phyloP scores from a whole-genome alignment of 2,329 filamentous ascomycete species.

The Gnomoniopsis sp. region DNA sequence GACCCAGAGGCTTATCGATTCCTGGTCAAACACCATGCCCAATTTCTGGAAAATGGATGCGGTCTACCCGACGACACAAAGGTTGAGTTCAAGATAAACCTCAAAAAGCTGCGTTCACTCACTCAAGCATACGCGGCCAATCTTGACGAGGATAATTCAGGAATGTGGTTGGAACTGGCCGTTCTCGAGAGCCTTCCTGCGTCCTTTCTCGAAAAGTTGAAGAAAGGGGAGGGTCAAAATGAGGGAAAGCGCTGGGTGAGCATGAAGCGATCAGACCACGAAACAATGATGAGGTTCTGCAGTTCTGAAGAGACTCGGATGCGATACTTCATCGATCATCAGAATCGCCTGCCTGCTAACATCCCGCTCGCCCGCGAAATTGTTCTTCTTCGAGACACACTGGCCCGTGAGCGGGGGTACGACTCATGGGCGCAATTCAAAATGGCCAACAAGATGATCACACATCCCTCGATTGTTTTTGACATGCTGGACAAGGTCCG shows the following conservation, averaged over 20 bases:
- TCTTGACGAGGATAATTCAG: slow-evolving; percentile 10
- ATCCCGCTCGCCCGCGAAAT: slow-evolving; percentile 1
- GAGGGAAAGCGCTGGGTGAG: slow-evolving; percentile 12
- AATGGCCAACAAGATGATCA: slow-evolving; percentile 7
- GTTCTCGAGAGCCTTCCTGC: slow-evolving; percentile 15
- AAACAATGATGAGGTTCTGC: slow-evolving; percentile 3
- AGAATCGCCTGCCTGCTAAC: slow-evolving; percentile 6
- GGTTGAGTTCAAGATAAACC: neutral
- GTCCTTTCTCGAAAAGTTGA: neutral
- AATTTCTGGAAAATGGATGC: slow-evolving; percentile 14
- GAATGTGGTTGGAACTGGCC: slow-evolving; percentile 11
- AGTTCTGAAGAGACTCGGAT: slow-evolving; percentile 10
- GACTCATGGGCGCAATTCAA: neutral
- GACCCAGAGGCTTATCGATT: slow-evolving; percentile 2
- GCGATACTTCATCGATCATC: slow-evolving; percentile 7
- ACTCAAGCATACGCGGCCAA: slow-evolving; percentile 9
- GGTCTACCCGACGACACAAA: neutral
- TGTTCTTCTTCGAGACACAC: neutral
- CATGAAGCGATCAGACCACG: slow-evolving; percentile 2
- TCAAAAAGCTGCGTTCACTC: neutral
- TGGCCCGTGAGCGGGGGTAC: slow-evolving; percentile 1
- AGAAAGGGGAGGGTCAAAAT: slow-evolving; percentile 2
- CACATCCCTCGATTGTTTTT: neutral
- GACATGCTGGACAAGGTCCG: neutral
- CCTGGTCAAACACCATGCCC: slow-evolving; percentile 11